Conservation (phyloP, 768 basidiomycete species). For the Suillus bovinus region DNA sequence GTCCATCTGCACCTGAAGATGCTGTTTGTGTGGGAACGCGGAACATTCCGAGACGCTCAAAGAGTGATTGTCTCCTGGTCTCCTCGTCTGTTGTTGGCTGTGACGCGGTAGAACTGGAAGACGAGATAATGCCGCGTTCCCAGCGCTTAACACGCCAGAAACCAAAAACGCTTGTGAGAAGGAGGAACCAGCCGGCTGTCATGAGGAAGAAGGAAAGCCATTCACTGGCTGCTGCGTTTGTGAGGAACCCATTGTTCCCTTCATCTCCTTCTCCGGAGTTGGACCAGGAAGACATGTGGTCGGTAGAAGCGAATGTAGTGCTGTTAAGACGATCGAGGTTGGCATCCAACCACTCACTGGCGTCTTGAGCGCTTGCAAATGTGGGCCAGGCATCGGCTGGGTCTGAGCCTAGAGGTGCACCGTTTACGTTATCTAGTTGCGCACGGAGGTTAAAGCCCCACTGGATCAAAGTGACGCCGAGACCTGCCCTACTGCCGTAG, state of each 20-base stretch:
- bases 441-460: slow-evolving; percentile 84
- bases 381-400: slow-evolving; percentile 37
- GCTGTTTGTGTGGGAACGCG: slow-evolving; percentile 10
- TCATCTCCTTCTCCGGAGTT: slow-evolving; percentile 30
- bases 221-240: slow-evolving; percentile 78
- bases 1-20: slow-evolving; percentile 12
- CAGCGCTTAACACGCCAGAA: slow-evolving; percentile 91
- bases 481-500: slow-evolving; percentile 88
- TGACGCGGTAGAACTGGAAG: slow-evolving; percentile 19
- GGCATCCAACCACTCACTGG: slow-evolving; percentile 42
- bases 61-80: slow-evolving; percentile 27
- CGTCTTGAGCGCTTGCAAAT: slow-evolving; percentile 46
- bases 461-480: slow-evolving; percentile 96
- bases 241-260: slow-evolving; percentile 28
- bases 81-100: slow-evolving; percentile 22
- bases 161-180: slow-evolving; percentile 87
- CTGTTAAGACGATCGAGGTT: slow-evolving; percentile 24
- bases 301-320: slow-evolving; percentile 26
- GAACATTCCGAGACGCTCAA: slow-evolving; percentile 29
- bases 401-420: slow-evolving; percentile 32
- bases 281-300: slow-evolving; percentile 28
- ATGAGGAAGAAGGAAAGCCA: slow-evolving; percentile 96
- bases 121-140: slow-evolving; percentile 72
- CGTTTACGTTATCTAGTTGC: slow-evolving; percentile 44
- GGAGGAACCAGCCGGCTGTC: slow-evolving; percentile 87